phyloP scores from a whole-genome alignment of 2,329 filamentous ascomycete genomes.

The Pseudogymnoascus sp. region DNA sequence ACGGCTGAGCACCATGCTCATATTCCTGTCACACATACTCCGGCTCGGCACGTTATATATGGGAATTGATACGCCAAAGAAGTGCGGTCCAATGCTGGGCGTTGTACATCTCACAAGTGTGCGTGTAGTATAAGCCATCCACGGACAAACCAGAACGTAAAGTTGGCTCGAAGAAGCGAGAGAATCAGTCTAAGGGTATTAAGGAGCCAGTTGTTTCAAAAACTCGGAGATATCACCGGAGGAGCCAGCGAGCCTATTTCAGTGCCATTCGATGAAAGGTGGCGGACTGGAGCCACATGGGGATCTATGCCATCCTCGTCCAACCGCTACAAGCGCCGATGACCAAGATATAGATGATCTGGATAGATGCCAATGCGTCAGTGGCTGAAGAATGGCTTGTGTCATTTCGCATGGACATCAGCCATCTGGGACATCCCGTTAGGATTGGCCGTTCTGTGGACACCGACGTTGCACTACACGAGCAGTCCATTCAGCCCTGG shows the following conservation, averaged over 20 bases:
- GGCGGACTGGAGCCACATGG: not conserved
- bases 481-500: not conserved
- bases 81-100: not conserved
- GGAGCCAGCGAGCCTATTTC: not conserved
- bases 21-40: constrained; percentile 1
- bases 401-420: not conserved
- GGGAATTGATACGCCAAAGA: not conserved
- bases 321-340: not conserved
- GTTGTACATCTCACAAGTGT: not conserved
- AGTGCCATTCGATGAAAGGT: not conserved
- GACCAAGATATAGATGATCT: not conserved
- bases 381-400: not conserved
- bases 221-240: not conserved
- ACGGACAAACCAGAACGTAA: not conserved
- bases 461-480: not conserved
- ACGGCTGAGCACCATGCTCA: not conserved
- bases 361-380: not conserved
- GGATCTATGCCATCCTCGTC: not conserved
- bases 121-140: not conserved
- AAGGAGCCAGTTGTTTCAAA: not conserved
- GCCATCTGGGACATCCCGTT: not conserved
- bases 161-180: not conserved
- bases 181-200: not conserved
- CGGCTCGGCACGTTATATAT: not conserved
- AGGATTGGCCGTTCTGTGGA: not conserved